Conservation (phyloP, 2,329 filamentous ascomycete species). For the Xylariaceae sp. region DNA sequence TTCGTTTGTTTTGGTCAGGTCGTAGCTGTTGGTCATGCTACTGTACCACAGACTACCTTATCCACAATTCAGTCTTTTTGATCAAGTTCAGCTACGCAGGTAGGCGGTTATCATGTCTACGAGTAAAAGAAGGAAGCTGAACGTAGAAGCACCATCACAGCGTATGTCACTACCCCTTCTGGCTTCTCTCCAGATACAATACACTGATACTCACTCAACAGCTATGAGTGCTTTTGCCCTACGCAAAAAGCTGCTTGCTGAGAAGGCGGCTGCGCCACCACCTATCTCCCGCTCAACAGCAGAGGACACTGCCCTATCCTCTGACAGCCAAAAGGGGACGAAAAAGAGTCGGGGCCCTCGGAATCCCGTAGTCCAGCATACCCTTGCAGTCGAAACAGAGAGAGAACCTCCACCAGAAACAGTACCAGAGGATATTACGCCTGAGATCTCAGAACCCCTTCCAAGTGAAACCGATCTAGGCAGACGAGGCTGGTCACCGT, state of each 20-base stretch:
- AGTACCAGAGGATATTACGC: not conserved
- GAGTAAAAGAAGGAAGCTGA: constrained; percentile 41
- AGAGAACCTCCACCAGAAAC: not conserved
- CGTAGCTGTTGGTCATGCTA: too few species aligned
- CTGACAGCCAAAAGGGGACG: constrained; percentile 12
- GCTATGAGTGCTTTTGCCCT: constrained; percentile 44
- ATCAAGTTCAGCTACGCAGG: too few species aligned
- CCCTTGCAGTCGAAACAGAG: not conserved
- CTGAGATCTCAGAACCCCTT: not conserved
- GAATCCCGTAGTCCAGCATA: not conserved
- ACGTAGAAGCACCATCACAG: constrained; percentile 29
- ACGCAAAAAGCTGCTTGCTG: constrained; percentile 35
- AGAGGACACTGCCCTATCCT: not conserved
- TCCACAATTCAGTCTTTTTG: too few species aligned
- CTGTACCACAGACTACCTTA: too few species aligned
- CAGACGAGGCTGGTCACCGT: constrained; percentile 7
- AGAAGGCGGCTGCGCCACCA: constrained; percentile 6
- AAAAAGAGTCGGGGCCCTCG: constrained; percentile 10
- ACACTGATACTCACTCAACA: constrained; percentile 11
- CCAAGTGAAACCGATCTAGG: not conserved
- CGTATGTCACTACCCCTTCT: constrained; percentile 27
- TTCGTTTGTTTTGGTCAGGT: too few species aligned
- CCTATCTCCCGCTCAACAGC: not conserved
- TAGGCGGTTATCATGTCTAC: constrained; percentile 23
- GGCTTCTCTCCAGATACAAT: too few species aligned